phyloP scores from a whole-genome alignment of 345 rosid genomes.

The Isatis tinctoria region DNA sequence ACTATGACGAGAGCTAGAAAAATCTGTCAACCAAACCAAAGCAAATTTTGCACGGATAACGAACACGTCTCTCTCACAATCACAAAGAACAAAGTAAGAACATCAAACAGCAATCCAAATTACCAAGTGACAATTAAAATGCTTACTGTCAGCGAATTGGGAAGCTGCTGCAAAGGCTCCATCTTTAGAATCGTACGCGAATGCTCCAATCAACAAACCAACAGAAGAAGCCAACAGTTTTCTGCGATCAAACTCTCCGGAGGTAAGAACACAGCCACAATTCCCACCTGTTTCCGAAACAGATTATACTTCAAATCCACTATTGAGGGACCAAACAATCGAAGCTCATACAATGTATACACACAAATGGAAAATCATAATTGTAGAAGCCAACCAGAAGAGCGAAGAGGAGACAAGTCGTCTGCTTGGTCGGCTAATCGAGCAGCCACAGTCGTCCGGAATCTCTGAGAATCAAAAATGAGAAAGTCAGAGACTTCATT shows the following conservation, averaged over 20 bases:
- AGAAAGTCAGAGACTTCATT: background rate
- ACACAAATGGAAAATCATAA: background rate
- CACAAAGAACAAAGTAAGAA: background rate
- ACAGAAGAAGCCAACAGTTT: slow-evolving; percentile 42
- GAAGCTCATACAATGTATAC: background rate
- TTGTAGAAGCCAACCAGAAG: slow-evolving; percentile 23
- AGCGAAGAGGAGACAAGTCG: slow-evolving; percentile 15
- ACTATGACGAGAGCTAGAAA: background rate
- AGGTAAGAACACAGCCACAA: background rate
- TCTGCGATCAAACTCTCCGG: slow-evolving; percentile 48
- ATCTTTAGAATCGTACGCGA: slow-evolving; percentile 28
- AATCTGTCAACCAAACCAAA: background rate
- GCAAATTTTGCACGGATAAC: background rate
- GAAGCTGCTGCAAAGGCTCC: slow-evolving; percentile 53
- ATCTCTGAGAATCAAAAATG: slow-evolving; percentile 34
- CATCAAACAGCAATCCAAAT: background rate
- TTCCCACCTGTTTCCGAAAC: slow-evolving; percentile 30
- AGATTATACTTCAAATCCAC: background rate
- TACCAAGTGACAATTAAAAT: background rate
- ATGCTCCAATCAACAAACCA: slow-evolving; percentile 39
- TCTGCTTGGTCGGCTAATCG: slow-evolving; percentile 21
- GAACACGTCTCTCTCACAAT: background rate
- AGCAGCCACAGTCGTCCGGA: slow-evolving; percentile 27
- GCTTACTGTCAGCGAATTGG: slow-evolving; percentile 76
- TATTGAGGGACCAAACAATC: background rate